These are phyloP conservation scores for Talaromyces sp. DNA, from an alignment of 2,329 filamentous ascomycete genomes.

Conservation along the genomic window DNA sequence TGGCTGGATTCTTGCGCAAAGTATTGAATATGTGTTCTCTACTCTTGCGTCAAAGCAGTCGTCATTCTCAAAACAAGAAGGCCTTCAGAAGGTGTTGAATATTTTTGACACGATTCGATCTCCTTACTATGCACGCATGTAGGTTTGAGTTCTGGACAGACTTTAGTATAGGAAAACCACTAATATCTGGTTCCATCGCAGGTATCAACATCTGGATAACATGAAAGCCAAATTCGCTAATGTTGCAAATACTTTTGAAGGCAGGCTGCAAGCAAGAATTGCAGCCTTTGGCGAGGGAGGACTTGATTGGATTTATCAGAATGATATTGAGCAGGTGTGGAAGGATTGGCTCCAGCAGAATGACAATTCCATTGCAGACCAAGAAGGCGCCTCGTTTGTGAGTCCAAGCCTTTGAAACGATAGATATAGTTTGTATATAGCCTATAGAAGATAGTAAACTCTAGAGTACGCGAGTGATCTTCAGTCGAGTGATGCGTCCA, in stretches of 20 bases:
- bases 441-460: not conserved
- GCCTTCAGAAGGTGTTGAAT: slow-evolving; percentile 28
- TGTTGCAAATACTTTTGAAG: slow-evolving; percentile 26
- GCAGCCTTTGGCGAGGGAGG: slow-evolving; percentile 28
- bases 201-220: slow-evolving; percentile 16
- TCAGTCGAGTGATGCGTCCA: not conserved
- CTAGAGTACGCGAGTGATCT: not conserved
- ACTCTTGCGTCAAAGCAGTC: slow-evolving; percentile 1
- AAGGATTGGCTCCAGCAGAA: slow-evolving; percentile 18
- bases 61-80: slow-evolving; percentile 11
- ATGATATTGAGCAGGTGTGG: slow-evolving; percentile 40
- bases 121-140: slow-evolving; percentile 41
- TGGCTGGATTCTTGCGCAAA: slow-evolving; percentile 42
- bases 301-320: slow-evolving; percentile 40
- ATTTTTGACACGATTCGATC: slow-evolving; percentile 39
- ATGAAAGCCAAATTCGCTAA: slow-evolving; percentile 18
- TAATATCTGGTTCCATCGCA: not conserved
- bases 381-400: not conserved
- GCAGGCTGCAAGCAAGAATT: slow-evolving; percentile 27
- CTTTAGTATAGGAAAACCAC: no score
- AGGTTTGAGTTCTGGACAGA: no score
- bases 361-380: not conserved
- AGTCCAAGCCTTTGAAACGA: not conserved
- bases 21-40: slow-evolving; percentile 25
- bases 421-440: not conserved